Evolutionary conservation across 2,329 filamentous ascomycete genomes (phyloP).

Genomic region (Arthrinium puccinioides): DNA sequence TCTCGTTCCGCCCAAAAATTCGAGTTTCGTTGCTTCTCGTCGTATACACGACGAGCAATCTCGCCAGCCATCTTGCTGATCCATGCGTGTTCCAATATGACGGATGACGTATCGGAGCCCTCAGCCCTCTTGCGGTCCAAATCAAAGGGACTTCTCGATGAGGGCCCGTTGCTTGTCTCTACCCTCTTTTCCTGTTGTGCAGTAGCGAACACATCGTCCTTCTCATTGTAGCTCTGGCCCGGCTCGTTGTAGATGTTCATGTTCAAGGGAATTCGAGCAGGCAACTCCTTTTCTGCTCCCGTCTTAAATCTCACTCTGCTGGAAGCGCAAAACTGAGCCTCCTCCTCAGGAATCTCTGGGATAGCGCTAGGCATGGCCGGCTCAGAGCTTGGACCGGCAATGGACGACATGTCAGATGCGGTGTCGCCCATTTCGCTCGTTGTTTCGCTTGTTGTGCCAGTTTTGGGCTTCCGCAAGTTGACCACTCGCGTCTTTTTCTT

Average conservation of each 20-base stretch:
- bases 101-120: conserved; percentile 43
- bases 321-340: conserved; percentile 14
- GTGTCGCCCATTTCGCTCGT: conserved; percentile 40
- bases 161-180: too few species aligned
- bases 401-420: conserved; percentile 45
- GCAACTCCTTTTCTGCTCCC: conserved; percentile 19
- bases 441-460: conserved; percentile 41
- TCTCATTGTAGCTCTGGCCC: conserved; percentile 7
- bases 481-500: conserved; percentile 83
- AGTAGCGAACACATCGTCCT: conserved; percentile 6
- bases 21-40: conserved; percentile 63
- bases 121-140: conserved; percentile 23
- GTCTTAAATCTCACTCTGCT: conserved; percentile 35
- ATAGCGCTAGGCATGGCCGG: conserved; percentile 49
- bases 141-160: conserved; percentile 22
- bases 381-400: conserved; percentile 54
- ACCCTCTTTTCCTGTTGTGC: conserved; percentile 18
- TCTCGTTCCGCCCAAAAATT: conserved; percentile 48
- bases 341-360: conserved; percentile 51
- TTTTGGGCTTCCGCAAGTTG: conserved; percentile 62
- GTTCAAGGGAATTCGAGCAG: conserved; percentile 23
- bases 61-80: conserved; percentile 91
- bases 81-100: conserved; percentile 75
- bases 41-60: conserved; percentile 79
- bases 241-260: conserved; percentile 25